phyloP scores from a whole-genome alignment of 2,329 filamentous ascomycete genomes.

The Niveomyces coronatus region DNA sequence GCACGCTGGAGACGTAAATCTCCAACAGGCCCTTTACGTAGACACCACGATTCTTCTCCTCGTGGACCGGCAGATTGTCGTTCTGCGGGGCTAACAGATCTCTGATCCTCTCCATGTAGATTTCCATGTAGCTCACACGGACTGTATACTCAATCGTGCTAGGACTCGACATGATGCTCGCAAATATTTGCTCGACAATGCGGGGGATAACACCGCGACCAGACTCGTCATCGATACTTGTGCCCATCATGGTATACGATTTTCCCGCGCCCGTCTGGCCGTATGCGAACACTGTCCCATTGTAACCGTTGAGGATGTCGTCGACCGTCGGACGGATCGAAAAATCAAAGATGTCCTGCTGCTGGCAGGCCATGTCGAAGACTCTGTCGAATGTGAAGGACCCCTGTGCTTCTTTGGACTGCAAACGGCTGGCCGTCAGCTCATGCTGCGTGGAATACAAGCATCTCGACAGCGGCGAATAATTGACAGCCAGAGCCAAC shows the following conservation, averaged over 20 bases:
- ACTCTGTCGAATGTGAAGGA: constrained; percentile 96
- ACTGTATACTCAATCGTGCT: constrained; percentile 98
- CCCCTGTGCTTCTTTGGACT: constrained; percentile 76
- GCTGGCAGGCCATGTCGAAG: constrained; percentile 86
- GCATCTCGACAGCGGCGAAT: background rate
- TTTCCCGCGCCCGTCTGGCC: constrained; percentile 97
- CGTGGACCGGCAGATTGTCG: constrained; percentile 94
- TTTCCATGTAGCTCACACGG: constrained; percentile 97
- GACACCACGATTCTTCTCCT: constrained; percentile 91
- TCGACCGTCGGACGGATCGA: constrained; percentile 94
- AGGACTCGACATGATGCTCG: constrained; percentile 84
- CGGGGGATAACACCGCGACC: constrained; percentile 91
- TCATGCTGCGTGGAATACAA: background rate
- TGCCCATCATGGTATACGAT: constrained; percentile 81
- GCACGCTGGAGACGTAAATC: constrained; percentile 90
- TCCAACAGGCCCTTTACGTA: constrained; percentile 94
- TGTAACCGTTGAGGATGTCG: constrained; percentile 98
- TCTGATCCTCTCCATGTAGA: constrained; percentile 98
- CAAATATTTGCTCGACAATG: constrained; percentile 96
- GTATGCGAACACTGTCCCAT: constrained; percentile 97
- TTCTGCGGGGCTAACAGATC: constrained; percentile 88
- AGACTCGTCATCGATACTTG: constrained; percentile 81
- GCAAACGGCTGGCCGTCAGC: constrained; percentile 11
- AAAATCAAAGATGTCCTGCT: constrained; percentile 94
- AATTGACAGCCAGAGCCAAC: constrained; percentile 21